phyloP scores from a whole-genome alignment of 192 early-diverging fungal genomes.

The Backusella luteola region DNA sequence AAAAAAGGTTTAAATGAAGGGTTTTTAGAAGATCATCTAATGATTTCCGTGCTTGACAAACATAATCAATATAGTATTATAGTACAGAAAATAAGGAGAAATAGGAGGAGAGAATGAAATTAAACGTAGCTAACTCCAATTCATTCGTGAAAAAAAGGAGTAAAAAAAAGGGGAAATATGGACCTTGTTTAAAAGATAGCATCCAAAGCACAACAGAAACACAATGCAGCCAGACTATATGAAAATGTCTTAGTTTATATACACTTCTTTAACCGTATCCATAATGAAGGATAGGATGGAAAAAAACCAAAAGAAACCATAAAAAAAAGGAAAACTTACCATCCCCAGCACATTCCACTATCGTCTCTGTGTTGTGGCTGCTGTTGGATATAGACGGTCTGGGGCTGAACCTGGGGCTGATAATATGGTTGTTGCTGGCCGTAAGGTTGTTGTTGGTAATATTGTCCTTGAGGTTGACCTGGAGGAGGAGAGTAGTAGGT shows the following conservation, averaged over 20 bases:
- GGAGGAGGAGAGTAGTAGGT: conserved; percentile 19
- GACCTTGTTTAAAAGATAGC: conserved; percentile 17
- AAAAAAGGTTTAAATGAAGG: neutral
- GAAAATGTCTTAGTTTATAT: neutral
- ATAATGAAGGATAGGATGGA: neutral
- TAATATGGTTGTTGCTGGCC: conserved; percentile 22
- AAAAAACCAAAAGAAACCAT: neutral
- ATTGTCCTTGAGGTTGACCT: conserved; percentile 8
- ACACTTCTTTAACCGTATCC: neutral
- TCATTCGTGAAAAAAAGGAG: neutral
- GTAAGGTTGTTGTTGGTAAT: neutral
- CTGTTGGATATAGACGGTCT: conserved; percentile 28
- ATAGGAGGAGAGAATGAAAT: neutral
- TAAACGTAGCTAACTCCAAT: neutral
- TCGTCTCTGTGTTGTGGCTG: conserved; percentile 13
- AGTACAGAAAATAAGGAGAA: neutral
- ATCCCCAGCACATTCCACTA: conserved; percentile 21
- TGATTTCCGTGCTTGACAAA: neutral
- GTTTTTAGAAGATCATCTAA: neutral
- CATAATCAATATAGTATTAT: neutral
- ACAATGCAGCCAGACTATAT: conserved; percentile 19
- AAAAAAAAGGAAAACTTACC: conserved; percentile 12
- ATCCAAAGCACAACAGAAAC: conserved; percentile 26
- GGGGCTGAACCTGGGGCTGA: conserved; percentile 21
- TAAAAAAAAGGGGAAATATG: neutral